phyloP scores from a whole-genome alignment of 345 rosid species.

The Sapria himalayana region DNA sequence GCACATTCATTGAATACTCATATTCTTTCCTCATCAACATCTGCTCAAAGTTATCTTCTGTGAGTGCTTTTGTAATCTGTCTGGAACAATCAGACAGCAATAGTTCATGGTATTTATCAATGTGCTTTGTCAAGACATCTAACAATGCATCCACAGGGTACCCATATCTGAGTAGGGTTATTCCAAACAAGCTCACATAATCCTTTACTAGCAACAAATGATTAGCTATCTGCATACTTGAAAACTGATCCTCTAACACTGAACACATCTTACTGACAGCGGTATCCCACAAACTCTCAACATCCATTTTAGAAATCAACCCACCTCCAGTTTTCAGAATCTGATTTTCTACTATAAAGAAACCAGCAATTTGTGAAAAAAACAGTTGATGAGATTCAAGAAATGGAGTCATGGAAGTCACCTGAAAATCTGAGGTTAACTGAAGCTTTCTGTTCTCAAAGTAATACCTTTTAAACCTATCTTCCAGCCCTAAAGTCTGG shows the following conservation, averaged over 20 bases:
- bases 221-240: constrained; percentile 96
- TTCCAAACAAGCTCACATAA: constrained; percentile 88
- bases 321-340: constrained; percentile 80
- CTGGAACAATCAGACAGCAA: constrained; percentile 83
- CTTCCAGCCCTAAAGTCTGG: constrained; percentile 70
- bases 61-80: constrained; percentile 73
- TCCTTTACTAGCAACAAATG: constrained; percentile 87
- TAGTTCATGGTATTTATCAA: constrained; percentile 86
- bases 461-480: constrained; percentile 70
- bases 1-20: constrained; percentile 93
- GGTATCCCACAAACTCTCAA: constrained; percentile 84
- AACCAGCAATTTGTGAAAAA: constrained; percentile 91
- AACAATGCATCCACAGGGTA: constrained; percentile 73
- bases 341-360: constrained; percentile 80
- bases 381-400: constrained; percentile 95
- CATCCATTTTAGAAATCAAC: constrained; percentile 63
- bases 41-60: constrained; percentile 95
- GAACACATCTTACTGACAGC: constrained; percentile 94
- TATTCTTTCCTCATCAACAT: constrained; percentile 97
- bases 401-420: constrained; percentile 88
- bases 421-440: constrained; percentile 90
- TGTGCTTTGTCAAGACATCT: constrained; percentile 81
- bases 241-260: constrained; percentile 91
- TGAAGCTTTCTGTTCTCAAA: constrained; percentile 86
- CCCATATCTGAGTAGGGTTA: constrained; percentile 71